A percentile compares a stretch with the other conserved stretches of the same genome.
Evolutionary conservation across 192 early-diverging fungal genomes (phyloP).

Genomic region (Coemansia sp.): DNA sequence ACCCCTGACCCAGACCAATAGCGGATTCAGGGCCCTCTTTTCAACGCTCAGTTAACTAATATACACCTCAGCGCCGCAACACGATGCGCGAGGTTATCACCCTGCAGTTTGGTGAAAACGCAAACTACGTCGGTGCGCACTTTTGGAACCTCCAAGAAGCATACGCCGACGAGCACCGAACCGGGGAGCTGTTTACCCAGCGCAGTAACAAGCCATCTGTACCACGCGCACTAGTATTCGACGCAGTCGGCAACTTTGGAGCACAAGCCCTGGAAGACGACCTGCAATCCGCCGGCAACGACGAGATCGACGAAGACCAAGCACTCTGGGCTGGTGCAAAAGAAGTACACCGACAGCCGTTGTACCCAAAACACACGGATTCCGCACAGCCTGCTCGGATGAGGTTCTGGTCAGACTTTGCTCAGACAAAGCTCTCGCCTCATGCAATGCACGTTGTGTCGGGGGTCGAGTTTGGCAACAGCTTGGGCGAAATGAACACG

Average conservation of each 20-base stretch:
- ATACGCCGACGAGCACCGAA: conserved; percentile 44
- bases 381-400: neutral
- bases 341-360: conserved; percentile 36
- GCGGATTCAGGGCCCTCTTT: too few relatives aligned
- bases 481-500: conserved; percentile 56
- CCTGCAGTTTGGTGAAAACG: conserved; percentile 81
- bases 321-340: conserved; percentile 30
- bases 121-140: conserved; percentile 89
- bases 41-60: too few relatives aligned
- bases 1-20: too few relatives aligned
- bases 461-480: conserved; percentile 59
- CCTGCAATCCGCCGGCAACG: conserved; percentile 15
- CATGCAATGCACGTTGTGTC: conserved; percentile 58
- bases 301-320: conserved; percentile 12
- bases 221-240: conserved; percentile 79
- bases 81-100: conserved; percentile 87
- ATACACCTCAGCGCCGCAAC: neutral
- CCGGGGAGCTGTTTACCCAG: conserved; percentile 46
- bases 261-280: conserved; percentile 14
- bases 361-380: neutral
- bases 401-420: conserved; percentile 78
- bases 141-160: conserved; percentile 77
- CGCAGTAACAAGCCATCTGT: conserved; percentile 60
- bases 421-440: conserved; percentile 70
- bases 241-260: conserved; percentile 67